phyloP scores from a whole-genome alignment of 495 filamentous ascomycete species.

The Hypoxylon rickii region DNA sequence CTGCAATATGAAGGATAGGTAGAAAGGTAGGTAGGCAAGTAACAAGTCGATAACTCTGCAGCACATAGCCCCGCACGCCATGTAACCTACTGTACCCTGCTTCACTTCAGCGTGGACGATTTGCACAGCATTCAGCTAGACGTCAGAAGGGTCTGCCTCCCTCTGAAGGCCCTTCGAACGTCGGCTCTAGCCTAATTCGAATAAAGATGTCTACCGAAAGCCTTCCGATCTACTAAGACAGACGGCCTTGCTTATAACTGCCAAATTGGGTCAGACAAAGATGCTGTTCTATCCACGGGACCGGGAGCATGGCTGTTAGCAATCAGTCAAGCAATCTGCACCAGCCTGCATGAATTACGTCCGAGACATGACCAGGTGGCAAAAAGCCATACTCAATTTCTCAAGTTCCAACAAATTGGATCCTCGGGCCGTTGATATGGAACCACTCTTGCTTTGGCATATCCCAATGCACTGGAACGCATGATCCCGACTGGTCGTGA shows the following conservation, averaged over 20 bases:
- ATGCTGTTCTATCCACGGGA: too few species aligned
- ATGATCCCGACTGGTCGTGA: conserved; percentile 36
- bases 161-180: too few species aligned
- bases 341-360: conserved; percentile 26
- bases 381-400: conserved; percentile 8
- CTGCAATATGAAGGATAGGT: conserved; percentile 21
- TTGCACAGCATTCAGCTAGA: conserved; percentile 7
- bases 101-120: conserved; percentile 2
- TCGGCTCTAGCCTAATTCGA: too few species aligned
- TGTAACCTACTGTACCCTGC: conserved; percentile 26
- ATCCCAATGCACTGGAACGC: conserved; percentile 37
- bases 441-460: conserved; percentile 29
- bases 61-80: conserved; percentile 24
- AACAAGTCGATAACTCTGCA: conserved; percentile 27
- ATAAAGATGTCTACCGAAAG: too few species aligned
- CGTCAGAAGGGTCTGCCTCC: background rate
- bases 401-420: conserved; percentile 30
- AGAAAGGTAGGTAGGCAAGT: conserved; percentile 4
- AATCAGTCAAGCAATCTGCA: background rate
- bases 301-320: too few species aligned
- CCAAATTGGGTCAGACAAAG: too few species aligned
- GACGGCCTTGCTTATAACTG: too few species aligned
- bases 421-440: conserved; percentile 35
- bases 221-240: too few species aligned
- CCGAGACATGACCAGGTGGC: conserved; percentile 18